Evolutionary conservation across 2,329 filamentous ascomycete genomes (phyloP).

Genomic region (Fusarium scirpi): DNA sequence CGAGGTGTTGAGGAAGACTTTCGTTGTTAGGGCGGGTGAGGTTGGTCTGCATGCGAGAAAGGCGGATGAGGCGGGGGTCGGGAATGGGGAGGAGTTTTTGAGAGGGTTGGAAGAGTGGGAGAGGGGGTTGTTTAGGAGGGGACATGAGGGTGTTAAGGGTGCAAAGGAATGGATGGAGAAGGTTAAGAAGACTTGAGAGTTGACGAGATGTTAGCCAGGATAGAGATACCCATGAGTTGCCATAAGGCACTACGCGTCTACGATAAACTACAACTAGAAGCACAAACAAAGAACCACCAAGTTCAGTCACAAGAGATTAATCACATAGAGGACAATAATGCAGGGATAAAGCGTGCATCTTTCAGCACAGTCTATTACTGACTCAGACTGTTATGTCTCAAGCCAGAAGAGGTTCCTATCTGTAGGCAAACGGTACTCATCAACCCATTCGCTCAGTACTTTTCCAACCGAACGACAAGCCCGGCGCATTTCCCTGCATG

Average conservation of each 20-base stretch:
- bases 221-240: conserved; percentile 43
- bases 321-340: neutral
- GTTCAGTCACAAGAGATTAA: neutral
- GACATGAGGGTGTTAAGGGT: conserved; percentile 79
- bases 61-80: conserved; percentile 71
- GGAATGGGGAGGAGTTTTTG: conserved; percentile 82
- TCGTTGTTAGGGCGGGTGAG: conserved; percentile 82
- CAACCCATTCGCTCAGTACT: conserved; percentile 45
- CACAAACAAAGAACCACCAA: neutral
- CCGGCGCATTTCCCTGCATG: conserved; percentile 37
- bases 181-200: conserved; percentile 52
- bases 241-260: conserved; percentile 28
- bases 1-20: conserved; percentile 80
- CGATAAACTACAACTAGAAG: conserved; percentile 1
- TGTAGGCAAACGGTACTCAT: conserved; percentile 45
- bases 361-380: conserved; percentile 46
- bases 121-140: conserved; percentile 77
- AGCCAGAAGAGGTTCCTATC: conserved; percentile 44
- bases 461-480: conserved; percentile 46
- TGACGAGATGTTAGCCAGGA: neutral
- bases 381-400: conserved; percentile 47
- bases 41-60: conserved; percentile 92
- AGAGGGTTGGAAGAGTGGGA: conserved; percentile 92
- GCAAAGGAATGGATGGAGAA: conserved; percentile 78
- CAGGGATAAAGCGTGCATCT: conserved; percentile 45